Conservation (phyloP, 345 rosid species). For the Populus alba region DNA sequence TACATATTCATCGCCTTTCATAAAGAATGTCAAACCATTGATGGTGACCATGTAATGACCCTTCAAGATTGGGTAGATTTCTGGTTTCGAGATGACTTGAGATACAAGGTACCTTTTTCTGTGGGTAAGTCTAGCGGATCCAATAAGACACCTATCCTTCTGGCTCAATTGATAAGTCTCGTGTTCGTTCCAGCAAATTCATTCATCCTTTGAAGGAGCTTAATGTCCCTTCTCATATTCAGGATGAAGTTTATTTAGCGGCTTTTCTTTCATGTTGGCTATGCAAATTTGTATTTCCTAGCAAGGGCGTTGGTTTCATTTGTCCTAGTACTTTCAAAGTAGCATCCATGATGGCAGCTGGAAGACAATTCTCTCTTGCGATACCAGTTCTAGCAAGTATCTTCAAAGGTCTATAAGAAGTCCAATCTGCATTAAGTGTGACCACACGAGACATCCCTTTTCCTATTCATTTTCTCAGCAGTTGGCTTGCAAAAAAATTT, state of each 20-base stretch:
- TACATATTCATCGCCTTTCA: too few species aligned
- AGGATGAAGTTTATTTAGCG: neutral
- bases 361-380: neutral
- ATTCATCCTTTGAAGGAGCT: neutral
- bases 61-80: too few species aligned
- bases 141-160: too few species aligned
- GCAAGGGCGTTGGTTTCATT: neutral
- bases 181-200: neutral
- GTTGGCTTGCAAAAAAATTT: too few species aligned
- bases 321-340: too few species aligned
- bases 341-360: neutral
- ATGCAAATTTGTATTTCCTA: neutral
- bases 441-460: neutral
- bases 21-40: too few species aligned
- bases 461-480: neutral
- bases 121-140: too few species aligned
- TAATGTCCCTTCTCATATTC: neutral
- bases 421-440: neutral
- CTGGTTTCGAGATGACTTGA: too few species aligned
- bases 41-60: too few species aligned
- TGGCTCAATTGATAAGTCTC: neutral
- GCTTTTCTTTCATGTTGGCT: neutral
- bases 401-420: neutral
- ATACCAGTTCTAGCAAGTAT: neutral
- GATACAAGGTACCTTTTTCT: too few species aligned